A percentile compares a stretch with the other conserved stretches of the same genome.
Conservation (phyloP, 108 stramenopile genomes). For the Epithemia pelagica region DNA sequence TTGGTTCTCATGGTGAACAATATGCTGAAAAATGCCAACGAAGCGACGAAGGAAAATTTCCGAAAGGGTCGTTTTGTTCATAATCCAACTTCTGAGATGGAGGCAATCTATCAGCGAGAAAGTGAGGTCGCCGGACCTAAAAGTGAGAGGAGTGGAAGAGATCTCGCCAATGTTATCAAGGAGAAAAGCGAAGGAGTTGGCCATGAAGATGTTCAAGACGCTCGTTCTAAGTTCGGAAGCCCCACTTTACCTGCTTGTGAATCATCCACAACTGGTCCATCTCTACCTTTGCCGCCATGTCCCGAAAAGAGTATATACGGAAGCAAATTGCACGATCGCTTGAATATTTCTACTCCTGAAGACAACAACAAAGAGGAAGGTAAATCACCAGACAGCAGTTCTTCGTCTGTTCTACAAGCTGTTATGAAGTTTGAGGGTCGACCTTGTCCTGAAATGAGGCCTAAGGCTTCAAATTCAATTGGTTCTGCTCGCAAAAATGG, state of each 20-base stretch:
- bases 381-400: not conserved
- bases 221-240: not conserved
- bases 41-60: conserved; percentile 54
- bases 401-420: not conserved
- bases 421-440: not conserved
- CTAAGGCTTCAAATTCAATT: no score
- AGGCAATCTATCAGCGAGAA: conserved; percentile 65
- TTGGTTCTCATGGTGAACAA: conserved; percentile 69
- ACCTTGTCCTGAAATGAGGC: not conserved
- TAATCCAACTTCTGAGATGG: conserved; percentile 43
- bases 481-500: no score
- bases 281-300: not conserved
- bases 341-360: not conserved
- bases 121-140: not conserved
- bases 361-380: not conserved
- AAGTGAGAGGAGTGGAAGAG: not conserved
- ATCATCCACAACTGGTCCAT: no score
- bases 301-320: not conserved
- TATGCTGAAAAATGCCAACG: conserved; percentile 61
- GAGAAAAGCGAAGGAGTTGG: not conserved
- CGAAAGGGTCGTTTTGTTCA: conserved; percentile 47
- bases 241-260: not conserved
- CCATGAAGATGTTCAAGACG: not conserved
- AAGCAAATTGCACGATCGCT: not conserved
- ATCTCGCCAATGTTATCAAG: not conserved